A percentile compares a stretch with the other conserved stretches of the same genome.
Conservation (phyloP, 2,329 filamentous ascomycete genomes). For the Bimuria novae-zelandiae region DNA sequence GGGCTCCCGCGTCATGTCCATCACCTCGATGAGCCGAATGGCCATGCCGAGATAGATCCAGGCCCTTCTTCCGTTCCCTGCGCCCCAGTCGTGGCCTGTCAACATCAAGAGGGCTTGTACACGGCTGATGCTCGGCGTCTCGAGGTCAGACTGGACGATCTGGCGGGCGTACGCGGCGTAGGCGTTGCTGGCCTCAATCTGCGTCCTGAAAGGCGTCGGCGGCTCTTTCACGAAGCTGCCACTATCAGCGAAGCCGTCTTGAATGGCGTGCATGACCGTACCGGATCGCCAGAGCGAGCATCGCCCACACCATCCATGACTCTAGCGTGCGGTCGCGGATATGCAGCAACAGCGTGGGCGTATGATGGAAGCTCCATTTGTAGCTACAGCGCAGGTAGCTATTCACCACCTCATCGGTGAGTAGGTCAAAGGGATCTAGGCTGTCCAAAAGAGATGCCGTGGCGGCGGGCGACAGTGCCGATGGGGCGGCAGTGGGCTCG, state of each 20-base stretch:
- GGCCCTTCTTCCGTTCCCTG: constrained; percentile 48
- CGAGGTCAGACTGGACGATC: constrained; percentile 47
- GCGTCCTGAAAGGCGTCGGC: constrained; percentile 41
- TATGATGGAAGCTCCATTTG: constrained; percentile 51
- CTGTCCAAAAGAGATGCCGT: constrained; percentile 37
- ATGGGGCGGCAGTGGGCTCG: constrained; percentile 25
- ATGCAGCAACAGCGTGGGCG: constrained; percentile 43
- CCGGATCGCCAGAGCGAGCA: constrained; percentile 48
- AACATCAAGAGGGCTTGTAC: constrained; percentile 50
- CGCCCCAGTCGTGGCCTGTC: constrained; percentile 54
- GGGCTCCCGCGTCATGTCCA: constrained; percentile 46
- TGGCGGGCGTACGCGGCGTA: constrained; percentile 48
- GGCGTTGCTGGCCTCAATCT: constrained; percentile 49
- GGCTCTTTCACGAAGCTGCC: constrained; percentile 46
- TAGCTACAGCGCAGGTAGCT: constrained; percentile 48
- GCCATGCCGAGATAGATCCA: constrained; percentile 51
- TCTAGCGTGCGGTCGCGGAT: constrained; percentile 47
- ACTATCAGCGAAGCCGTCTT: not conserved
- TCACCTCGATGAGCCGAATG: constrained; percentile 47
- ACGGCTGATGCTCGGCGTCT: constrained; percentile 45
- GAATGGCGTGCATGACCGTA: constrained; percentile 15
- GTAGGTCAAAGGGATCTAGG: constrained; percentile 44
- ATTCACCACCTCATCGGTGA: constrained; percentile 50
- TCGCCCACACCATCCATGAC: constrained; percentile 48
- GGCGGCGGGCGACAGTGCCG: constrained; percentile 26